A percentile compares a stretch with the other conserved stretches of the same genome.
Conservation (phyloP, 345 rosid genomes). For the Arabidopsis suecica region DNA sequence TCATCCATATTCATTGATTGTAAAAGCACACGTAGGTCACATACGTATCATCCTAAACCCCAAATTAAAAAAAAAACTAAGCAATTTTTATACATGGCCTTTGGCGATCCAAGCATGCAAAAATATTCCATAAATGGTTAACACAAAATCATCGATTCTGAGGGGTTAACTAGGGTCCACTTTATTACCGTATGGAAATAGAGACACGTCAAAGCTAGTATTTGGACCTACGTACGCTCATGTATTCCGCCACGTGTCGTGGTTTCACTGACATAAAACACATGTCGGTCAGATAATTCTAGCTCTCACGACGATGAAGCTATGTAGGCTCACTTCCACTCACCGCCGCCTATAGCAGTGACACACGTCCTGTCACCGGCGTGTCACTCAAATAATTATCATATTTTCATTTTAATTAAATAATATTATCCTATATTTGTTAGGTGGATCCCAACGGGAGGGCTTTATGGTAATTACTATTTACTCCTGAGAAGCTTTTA, state of each 20-base stretch:
- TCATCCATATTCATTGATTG: conserved; percentile 28
- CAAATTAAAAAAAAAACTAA: neutral
- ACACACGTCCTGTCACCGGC: conserved; percentile 40
- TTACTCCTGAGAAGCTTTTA: neutral
- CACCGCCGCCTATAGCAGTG: conserved; percentile 31
- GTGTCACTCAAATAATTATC: conserved; percentile 1
- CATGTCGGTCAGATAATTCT: conserved; percentile 35
- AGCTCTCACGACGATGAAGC: neutral
- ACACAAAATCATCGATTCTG: neutral
- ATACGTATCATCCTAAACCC: conserved; percentile 15
- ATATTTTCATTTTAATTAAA: neutral
- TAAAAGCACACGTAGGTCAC: conserved; percentile 24
- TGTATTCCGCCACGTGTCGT: conserved; percentile 10
- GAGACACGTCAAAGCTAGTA: conserved; percentile 14
- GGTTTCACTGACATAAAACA: conserved; percentile 11
- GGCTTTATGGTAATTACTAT: conserved; percentile 33
- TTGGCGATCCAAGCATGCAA: conserved; percentile 25
- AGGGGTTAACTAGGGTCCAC: conserved; percentile 5
- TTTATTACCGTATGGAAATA: neutral
- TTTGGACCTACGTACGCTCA: neutral
- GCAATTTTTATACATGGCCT: conserved; percentile 5
- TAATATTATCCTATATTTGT: conserved; percentile 28
- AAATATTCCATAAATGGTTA: neutral
- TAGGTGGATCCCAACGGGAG: conserved; percentile 33
- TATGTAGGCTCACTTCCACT: conserved; percentile 27